phyloP scores from a whole-genome alignment of 2,329 filamentous ascomycete species.

The Ceratocystis colombiana region DNA sequence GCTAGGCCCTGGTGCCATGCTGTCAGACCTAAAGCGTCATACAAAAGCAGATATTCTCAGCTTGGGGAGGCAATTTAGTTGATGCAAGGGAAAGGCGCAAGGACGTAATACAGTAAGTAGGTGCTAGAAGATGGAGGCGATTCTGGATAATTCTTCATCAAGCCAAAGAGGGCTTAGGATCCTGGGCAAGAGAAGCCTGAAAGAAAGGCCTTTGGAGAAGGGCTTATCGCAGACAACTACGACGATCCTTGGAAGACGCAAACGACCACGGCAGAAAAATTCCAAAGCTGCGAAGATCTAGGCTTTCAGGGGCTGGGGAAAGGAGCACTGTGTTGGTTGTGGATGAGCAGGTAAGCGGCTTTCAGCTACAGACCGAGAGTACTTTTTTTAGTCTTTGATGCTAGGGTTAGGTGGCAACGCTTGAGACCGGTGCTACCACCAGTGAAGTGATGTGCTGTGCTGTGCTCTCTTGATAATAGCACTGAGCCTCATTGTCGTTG shows the following conservation, averaged over 20 bases:
- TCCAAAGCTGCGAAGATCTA: neutral
- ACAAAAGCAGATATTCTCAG: neutral
- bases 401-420: too few species aligned
- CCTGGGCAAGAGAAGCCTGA: neutral
- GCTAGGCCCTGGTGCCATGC: too few species aligned
- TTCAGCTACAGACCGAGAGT: too few species aligned
- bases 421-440: too few species aligned
- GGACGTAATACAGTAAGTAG: neutral
- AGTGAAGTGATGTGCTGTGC: too few species aligned
- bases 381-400: too few species aligned
- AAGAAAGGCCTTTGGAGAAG: neutral
- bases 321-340: too few species aligned
- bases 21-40: neutral
- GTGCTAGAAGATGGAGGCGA: neutral
- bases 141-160: neutral
- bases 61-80: neutral
- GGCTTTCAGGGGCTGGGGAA: too few species aligned
- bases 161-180: neutral
- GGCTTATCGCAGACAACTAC: neutral
- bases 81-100: neutral
- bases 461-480: too few species aligned
- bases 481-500: neutral
- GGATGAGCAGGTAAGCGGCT: too few species aligned
- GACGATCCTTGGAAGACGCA: neutral
- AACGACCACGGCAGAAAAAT: neutral